These are phyloP conservation scores for Lactarius vividus DNA, from an alignment of 768 basidiomycete species.

Conservation along the genomic window DNA sequence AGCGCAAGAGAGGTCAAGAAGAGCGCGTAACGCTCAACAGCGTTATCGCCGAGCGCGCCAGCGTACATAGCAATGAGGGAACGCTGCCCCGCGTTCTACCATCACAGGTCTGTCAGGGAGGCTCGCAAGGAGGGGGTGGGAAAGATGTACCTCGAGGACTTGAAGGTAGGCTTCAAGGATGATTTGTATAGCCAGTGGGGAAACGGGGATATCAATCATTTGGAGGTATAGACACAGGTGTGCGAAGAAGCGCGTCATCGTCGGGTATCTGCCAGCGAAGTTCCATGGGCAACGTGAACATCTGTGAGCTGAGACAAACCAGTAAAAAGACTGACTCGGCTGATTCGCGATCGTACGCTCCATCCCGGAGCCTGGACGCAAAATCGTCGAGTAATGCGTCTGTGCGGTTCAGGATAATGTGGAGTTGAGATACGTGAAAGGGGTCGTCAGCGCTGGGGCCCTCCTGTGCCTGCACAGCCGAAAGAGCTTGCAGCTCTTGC, in stretches of 20 bases:
- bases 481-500: conserved; percentile 54
- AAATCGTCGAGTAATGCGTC: conserved; percentile 67
- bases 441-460: conserved; percentile 69
- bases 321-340: conserved; percentile 49
- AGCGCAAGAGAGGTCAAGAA: conserved; percentile 81
- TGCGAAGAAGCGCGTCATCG: conserved; percentile 86
- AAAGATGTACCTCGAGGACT: conserved; percentile 68
- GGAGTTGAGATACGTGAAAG: conserved; percentile 79
- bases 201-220: conserved; percentile 72
- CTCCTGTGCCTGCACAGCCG: conserved; percentile 56
- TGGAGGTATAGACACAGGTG: conserved; percentile 89
- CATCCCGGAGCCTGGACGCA: conserved; percentile 53
- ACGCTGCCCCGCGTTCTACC: conserved; percentile 71
- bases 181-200: conserved; percentile 69
- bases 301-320: conserved; percentile 16
- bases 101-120: not conserved
- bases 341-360: conserved; percentile 46
- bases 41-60: conserved; percentile 84
- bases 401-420: conserved; percentile 71
- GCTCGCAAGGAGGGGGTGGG: not conserved
- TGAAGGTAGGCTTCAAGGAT: conserved; percentile 88
- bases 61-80: conserved; percentile 94
- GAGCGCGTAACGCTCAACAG: conserved; percentile 86
- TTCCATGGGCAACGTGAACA: conserved; percentile 1
- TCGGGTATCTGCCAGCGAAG: conserved; percentile 52